A percentile compares a stretch with the other conserved stretches of the same genome.
phyloP scores from a whole-genome alignment of 2,329 filamentous ascomycete genomes.

The Pezizomycotina sp. region DNA sequence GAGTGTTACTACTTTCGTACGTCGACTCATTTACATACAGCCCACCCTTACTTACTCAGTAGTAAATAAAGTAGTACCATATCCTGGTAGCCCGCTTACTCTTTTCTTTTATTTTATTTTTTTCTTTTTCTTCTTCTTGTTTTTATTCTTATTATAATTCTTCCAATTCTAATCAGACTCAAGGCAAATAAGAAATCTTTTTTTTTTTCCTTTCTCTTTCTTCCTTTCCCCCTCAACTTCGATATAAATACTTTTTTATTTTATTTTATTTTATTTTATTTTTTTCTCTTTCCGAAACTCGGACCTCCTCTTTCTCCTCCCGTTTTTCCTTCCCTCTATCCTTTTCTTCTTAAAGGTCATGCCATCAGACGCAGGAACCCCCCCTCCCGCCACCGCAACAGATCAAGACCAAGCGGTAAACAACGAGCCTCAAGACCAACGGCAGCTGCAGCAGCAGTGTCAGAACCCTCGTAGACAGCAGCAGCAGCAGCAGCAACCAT shows the following conservation, averaged over 20 bases:
- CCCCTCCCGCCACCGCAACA: background rate
- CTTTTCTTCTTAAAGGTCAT: background rate
- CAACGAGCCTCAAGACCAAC: no score
- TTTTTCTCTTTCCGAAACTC: no score
- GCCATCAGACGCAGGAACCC: background rate
- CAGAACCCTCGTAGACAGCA: background rate
- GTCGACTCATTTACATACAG: no score
- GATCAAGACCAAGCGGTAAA: background rate
- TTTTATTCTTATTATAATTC: background rate
- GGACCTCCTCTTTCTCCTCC: background rate
- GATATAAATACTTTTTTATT: slow-evolving; percentile 1
- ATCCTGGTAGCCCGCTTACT: no score
- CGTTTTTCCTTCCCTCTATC: slow-evolving; percentile 1
- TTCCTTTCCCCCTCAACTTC: background rate
- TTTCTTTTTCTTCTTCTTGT: no score
- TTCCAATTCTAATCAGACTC: background rate
- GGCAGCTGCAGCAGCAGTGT: no score
- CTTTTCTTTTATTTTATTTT: no score
- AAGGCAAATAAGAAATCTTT: background rate
- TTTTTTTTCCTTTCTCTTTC: background rate
- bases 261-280: no score
- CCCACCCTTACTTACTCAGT: no score
- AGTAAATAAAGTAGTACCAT: no score
- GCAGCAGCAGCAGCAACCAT: background rate
- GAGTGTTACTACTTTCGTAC: no score